These are phyloP conservation scores for Monascus ruber DNA, from an alignment of 2,329 filamentous ascomycete genomes.

Conservation along the genomic window DNA sequence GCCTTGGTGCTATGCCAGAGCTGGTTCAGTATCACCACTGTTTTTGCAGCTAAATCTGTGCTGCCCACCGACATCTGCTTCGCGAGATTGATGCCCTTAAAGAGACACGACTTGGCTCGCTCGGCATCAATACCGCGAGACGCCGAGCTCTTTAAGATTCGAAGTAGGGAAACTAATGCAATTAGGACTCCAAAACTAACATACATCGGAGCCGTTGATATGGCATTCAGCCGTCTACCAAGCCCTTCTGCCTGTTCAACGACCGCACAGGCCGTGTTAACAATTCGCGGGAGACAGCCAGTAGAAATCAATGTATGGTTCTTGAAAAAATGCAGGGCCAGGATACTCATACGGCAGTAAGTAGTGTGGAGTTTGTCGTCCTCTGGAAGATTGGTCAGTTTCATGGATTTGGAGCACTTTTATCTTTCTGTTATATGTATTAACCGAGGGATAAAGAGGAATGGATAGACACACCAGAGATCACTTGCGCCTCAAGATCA, in stretches of 20 bases:
- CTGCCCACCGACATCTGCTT: constrained; percentile 28
- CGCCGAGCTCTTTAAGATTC: constrained; percentile 27
- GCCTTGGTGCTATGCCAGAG: constrained; percentile 32
- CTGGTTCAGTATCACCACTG: constrained; percentile 22
- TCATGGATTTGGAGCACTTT: not conserved
- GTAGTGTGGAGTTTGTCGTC: constrained; percentile 19
- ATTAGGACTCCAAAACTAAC: constrained; percentile 20
- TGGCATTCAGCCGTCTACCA: constrained; percentile 7
- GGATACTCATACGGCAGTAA: constrained; percentile 21
- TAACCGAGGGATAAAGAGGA: constrained; percentile 1
- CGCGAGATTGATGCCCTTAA: constrained; percentile 26
- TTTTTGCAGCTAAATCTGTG: constrained; percentile 24
- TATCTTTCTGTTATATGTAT: not conserved
- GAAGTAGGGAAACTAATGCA: constrained; percentile 21
- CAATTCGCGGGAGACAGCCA: constrained; percentile 14
- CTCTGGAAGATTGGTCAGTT: constrained; percentile 10
- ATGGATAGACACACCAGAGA: constrained; percentile 15
- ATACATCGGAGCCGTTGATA: constrained; percentile 16
- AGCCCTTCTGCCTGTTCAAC: constrained; percentile 18
- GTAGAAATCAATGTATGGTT: constrained; percentile 15
- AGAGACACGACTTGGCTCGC: constrained; percentile 23
- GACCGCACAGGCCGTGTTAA: constrained; percentile 19
- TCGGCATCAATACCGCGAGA: constrained; percentile 20
- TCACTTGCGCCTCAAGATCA: constrained; percentile 23
- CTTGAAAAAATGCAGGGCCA: constrained; percentile 27